These are phyloP conservation scores for Naganishia liquefaciens DNA, from an alignment of 1,284 basidiomycete species.

Conservation along the genomic window DNA sequence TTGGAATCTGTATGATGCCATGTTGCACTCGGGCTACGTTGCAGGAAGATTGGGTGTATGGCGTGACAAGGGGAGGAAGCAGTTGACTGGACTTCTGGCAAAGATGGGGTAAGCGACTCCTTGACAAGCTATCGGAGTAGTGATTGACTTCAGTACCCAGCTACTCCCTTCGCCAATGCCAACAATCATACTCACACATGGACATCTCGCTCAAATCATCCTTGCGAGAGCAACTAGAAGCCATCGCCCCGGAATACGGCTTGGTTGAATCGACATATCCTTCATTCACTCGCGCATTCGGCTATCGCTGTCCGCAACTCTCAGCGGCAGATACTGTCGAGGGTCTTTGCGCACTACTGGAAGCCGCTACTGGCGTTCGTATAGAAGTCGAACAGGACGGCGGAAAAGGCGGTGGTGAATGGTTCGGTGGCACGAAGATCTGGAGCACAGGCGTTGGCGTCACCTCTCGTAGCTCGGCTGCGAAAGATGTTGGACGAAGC, in stretches of 20 bases:
- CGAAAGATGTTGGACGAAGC: constrained; percentile 23
- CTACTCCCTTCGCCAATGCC: constrained; percentile 88
- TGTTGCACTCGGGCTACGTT: constrained; percentile 96
- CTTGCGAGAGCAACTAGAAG: constrained; percentile 79
- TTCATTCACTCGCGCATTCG: constrained; percentile 87
- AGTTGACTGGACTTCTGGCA: constrained; percentile 85
- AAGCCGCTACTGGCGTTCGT: constrained; percentile 83
- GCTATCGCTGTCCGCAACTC: constrained; percentile 80
- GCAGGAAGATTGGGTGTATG: constrained; percentile 93
- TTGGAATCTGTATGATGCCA: constrained; percentile 96
- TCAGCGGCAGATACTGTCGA: constrained; percentile 94
- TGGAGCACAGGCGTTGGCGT: constrained; percentile 62
- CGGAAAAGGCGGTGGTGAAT: constrained; percentile 79
- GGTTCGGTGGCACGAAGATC: constrained; percentile 74
- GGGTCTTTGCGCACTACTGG: constrained; percentile 79
- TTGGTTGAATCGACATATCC: constrained; percentile 92
- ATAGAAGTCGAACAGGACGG: constrained; percentile 87
- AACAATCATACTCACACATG: constrained; percentile 94
- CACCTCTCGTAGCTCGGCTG: constrained; percentile 16
- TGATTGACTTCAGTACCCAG: constrained; percentile 54
- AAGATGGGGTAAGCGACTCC: constrained; percentile 86
- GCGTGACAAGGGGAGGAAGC: constrained; percentile 88
- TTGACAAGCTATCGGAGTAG: background rate
- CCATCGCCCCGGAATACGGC: constrained; percentile 92
- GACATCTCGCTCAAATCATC: constrained; percentile 85